These are phyloP conservation scores for Pichia sp. DNA, from an alignment of 1,139 yeast genomes.

Conservation along the genomic window DNA sequence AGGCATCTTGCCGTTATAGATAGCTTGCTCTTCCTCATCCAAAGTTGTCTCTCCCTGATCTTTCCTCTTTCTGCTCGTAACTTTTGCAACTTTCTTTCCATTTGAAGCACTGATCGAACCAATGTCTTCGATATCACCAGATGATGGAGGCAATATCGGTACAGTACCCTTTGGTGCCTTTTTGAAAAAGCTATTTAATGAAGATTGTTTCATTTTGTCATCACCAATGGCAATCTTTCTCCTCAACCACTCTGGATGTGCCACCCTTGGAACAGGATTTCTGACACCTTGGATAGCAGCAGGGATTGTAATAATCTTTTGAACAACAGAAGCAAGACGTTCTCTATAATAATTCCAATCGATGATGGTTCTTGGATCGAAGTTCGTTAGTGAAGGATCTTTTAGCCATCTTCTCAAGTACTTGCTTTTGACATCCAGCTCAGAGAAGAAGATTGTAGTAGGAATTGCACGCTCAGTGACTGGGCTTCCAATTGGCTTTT, in stretches of 20 bases:
- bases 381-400: slow-evolving; percentile 70
- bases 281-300: slow-evolving; percentile 86
- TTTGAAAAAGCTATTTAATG: slow-evolving; percentile 53
- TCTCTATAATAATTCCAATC: slow-evolving; percentile 95
- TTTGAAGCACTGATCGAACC: slow-evolving; percentile 29
- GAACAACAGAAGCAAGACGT: slow-evolving; percentile 86
- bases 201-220: slow-evolving; percentile 68
- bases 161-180: slow-evolving; percentile 29
- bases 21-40: slow-evolving; percentile 37
- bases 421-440: slow-evolving; percentile 46
- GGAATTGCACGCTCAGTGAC: slow-evolving; percentile 97
- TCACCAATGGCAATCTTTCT: slow-evolving; percentile 51
- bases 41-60: slow-evolving; percentile 26
- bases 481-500: slow-evolving; percentile 78
- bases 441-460: slow-evolving; percentile 90
- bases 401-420: slow-evolving; percentile 83
- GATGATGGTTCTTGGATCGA: slow-evolving; percentile 81
- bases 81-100: slow-evolving; percentile 27
- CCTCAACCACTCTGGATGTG: slow-evolving; percentile 91
- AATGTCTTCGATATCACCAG: slow-evolving; percentile 70
- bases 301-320: slow-evolving; percentile 93
- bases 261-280: slow-evolving; percentile 95
- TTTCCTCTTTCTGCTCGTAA: slow-evolving; percentile 39
- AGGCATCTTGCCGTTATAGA: slow-evolving; percentile 54
- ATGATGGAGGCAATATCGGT: slow-evolving; percentile 23